These are phyloP conservation scores for Gloeophyllum trabeum DNA, from an alignment of 768 basidiomycete species.

Conservation along the genomic window DNA sequence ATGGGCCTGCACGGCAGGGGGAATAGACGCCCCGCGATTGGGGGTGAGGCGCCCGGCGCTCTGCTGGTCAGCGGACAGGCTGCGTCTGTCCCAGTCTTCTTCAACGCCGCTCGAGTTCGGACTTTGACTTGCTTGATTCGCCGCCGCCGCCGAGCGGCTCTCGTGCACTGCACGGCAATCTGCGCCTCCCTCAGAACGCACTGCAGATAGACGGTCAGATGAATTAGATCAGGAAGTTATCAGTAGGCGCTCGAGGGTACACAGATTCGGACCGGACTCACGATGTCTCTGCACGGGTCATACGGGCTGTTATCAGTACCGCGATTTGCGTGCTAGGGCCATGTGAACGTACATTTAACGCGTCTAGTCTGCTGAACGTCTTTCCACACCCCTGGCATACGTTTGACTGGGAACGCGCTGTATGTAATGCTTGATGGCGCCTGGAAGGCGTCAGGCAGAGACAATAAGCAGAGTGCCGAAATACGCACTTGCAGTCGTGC, in stretches of 20 bases:
- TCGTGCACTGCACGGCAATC: constrained; percentile 38
- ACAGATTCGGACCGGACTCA: constrained; percentile 27
- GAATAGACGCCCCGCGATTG: neutral
- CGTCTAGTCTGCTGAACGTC: constrained; percentile 89
- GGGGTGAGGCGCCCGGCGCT: neutral
- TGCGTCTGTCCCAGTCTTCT: constrained; percentile 14
- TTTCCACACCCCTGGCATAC: constrained; percentile 89
- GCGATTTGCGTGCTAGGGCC: too few species aligned
- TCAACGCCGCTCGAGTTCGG: constrained; percentile 10
- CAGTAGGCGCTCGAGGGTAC: constrained; percentile 8
- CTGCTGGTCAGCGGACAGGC: neutral
- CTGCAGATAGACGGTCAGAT: constrained; percentile 27
- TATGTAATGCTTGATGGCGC: constrained; percentile 86
- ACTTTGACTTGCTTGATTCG: neutral
- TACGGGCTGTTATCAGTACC: too few species aligned
- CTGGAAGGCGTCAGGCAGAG: constrained; percentile 22
- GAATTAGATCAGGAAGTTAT: constrained; percentile 12
- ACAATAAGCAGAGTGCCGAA: constrained; percentile 1
- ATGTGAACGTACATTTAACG: constrained; percentile 69
- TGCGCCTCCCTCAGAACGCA: constrained; percentile 77
- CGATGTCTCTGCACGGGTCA: constrained; percentile 52
- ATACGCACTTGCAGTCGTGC: constrained; percentile 90
- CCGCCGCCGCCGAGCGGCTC: neutral
- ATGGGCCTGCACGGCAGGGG: too few species aligned
- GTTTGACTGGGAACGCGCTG: constrained; percentile 73